Percentiles rank a stretch among this genome's conserved stretches.
Evolutionary conservation across 2,329 filamentous ascomycete genomes (phyloP).

Genomic region (Coniochaeta sp.): DNA sequence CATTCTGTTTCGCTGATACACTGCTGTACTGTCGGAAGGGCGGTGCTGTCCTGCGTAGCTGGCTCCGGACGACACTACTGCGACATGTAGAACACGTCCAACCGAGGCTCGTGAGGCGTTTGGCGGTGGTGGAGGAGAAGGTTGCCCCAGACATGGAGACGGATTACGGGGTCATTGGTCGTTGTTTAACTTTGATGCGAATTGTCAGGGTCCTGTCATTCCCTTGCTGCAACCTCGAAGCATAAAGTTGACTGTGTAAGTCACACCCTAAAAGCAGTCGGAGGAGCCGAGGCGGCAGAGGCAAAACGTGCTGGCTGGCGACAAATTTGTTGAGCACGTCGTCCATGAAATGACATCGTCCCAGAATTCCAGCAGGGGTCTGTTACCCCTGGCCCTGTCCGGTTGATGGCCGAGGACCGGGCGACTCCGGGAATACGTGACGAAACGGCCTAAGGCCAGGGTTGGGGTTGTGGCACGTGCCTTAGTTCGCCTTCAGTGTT

Average conservation of each 20-base stretch:
- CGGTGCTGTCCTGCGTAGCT: slow-evolving; percentile 2
- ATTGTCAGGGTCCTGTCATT: not conserved
- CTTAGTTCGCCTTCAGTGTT: no score
- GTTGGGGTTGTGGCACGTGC: no score
- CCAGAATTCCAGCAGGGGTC: not conserved
- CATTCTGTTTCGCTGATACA: slow-evolving; percentile 7
- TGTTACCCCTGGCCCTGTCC: not conserved
- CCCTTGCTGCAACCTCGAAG: no score
- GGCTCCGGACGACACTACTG: slow-evolving; percentile 8
- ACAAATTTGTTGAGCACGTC: not conserved
- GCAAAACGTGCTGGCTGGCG: not conserved
- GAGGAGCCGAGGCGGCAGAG: no score
- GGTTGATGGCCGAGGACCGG: not conserved
- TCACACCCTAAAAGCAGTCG: no score
- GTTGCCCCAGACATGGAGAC: not conserved
- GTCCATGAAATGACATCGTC: not conserved
- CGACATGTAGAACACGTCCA: slow-evolving; percentile 21
- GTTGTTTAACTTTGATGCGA: not conserved
- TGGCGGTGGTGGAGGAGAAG: slow-evolving; percentile 5
- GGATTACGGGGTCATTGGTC: not conserved
- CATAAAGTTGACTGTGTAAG: no score
- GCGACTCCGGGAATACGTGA: not conserved
- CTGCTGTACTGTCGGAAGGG: slow-evolving; percentile 13
- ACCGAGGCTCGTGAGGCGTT: slow-evolving; percentile 10
- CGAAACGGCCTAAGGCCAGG: no score